Percentiles rank a stretch among this genome's conserved stretches.
Evolutionary conservation across 208 protist species (phyloP).

Genomic region (Leishmania major): DNA sequence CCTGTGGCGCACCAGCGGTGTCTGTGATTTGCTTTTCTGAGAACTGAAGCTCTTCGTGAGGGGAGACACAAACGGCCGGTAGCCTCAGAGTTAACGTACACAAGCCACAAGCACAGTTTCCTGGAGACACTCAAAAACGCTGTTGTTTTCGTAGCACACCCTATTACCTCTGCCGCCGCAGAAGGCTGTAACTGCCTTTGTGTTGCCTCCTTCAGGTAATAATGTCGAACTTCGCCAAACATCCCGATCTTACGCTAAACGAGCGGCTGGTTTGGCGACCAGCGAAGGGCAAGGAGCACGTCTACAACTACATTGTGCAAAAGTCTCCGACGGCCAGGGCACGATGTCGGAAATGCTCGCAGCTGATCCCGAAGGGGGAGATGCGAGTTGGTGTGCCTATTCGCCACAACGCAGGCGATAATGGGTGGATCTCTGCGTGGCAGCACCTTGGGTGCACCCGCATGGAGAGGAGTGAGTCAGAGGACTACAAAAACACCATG

Average conservation of each 20-base stretch:
- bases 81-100: not conserved
- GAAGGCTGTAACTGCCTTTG: not conserved
- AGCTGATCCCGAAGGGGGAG: constrained; percentile 78
- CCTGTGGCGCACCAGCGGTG: not conserved
- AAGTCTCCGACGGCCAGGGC: constrained; percentile 69
- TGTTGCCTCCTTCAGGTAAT: not conserved
- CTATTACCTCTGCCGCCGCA: not conserved
- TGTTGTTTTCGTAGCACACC: not conserved
- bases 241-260: constrained; percentile 70
- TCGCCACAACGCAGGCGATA: constrained; percentile 73
- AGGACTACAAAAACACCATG: constrained; percentile 36
- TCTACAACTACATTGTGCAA: constrained; percentile 71
- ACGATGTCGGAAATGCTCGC: constrained; percentile 85
- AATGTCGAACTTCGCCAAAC: constrained; percentile 63
- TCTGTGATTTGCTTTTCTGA: not conserved
- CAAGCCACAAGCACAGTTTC: not conserved
- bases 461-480: constrained; percentile 37
- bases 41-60: not conserved
- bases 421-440: constrained; percentile 91
- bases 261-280: constrained; percentile 65
- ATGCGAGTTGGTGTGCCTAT: constrained; percentile 86
- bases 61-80: not conserved
- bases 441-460: constrained; percentile 84
- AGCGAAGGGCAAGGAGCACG: constrained; percentile 44
- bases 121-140: not conserved